Base-by-base conservation (phyloP, 106 monocot species). In the Acorus gramineus region DNA sequence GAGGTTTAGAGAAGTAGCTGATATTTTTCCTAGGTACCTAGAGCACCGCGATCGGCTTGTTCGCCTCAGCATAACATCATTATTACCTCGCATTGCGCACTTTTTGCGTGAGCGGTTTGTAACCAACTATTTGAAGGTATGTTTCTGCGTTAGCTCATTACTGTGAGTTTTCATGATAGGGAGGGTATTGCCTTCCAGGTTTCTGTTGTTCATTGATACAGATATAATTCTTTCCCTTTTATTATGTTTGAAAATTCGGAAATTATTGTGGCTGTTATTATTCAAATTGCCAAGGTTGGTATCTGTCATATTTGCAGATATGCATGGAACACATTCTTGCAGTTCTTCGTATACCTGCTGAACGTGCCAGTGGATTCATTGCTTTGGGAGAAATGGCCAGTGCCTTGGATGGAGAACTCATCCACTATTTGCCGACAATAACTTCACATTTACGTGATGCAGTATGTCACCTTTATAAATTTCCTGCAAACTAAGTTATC, bases 301-400 rank as follows among this genome's bases (percentile, higher is more conserved):
- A 73, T 12, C 58, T 49, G 2, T 42, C 42, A 50, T 68, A 4
- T 0, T 44, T 56, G 50, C 69, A 96, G 95, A 91, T 96, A 46
- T 96, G 95, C 79, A 96, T 96, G 95, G 79, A 96, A 68, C 95
- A 96, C 63, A 91, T 96, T 43, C 71, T 96, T 46, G 90, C 87
- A 8, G 95, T 96, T 43, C 57, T 96, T 58, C 90, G 85, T 57
- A 84, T 79, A 69, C 95, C 90, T 47, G 87, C 76, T 72, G 95
- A 96, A 67, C 84, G 95, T 60, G 87, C 87, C 10, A 91, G 87
- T 82, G 91, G 95, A 8, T 96, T 96, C 54, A 81, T 83, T 77
- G 95, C 95, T 54, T 79, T 96, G 46, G 91, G 87, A 66, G 95
- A 96, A 78, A 96, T 96, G 95, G 95, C 95, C 67, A 91, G 95